Conservation (phyloP, 805 yeast species). For the Metschnikowia shivogae region DNA sequence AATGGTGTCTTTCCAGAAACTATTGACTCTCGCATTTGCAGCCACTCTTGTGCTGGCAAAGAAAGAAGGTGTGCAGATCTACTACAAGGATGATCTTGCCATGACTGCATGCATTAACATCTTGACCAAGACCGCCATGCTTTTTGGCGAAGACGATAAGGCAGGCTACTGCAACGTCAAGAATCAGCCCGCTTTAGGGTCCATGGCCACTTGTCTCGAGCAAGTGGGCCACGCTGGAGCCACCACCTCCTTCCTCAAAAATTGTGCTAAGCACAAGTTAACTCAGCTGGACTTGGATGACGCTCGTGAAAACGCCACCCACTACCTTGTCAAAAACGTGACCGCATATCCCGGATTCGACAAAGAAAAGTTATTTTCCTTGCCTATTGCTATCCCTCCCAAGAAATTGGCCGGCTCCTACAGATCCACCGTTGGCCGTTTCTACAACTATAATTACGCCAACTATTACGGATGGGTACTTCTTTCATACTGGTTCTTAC, state of each 20-base stretch:
- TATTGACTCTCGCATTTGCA: slow-evolving; percentile 12
- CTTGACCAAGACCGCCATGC: slow-evolving; percentile 24
- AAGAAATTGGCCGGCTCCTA: slow-evolving; percentile 22
- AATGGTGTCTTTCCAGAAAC: slow-evolving; percentile 15
- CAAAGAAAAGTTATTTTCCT: slow-evolving; percentile 23
- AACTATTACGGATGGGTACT: slow-evolving; percentile 34
- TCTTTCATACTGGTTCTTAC: slow-evolving; percentile 46
- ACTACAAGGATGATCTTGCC: slow-evolving; percentile 23
- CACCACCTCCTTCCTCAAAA: slow-evolving; percentile 7
- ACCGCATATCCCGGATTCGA: slow-evolving; percentile 30
- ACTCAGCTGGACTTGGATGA: slow-evolving; percentile 31
- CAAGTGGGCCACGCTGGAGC: slow-evolving; percentile 22
- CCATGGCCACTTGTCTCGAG: slow-evolving; percentile 34
- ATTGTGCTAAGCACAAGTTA: slow-evolving; percentile 17
- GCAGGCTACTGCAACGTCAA: slow-evolving; percentile 31
- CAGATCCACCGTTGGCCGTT: slow-evolving; percentile 27
- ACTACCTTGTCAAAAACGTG: slow-evolving; percentile 31
- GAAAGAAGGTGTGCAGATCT: slow-evolving; percentile 19
- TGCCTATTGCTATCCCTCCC: slow-evolving; percentile 32
- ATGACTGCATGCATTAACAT: slow-evolving; percentile 25
- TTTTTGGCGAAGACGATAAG: slow-evolving; percentile 23
- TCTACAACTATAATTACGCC: slow-evolving; percentile 40
- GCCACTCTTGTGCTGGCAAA: slow-evolving; percentile 8
- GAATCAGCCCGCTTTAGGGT: slow-evolving; percentile 37
- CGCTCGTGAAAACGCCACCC: slow-evolving; percentile 40